Percentiles rank a stretch among this genome's conserved stretches.
Conservation (phyloP, 2,329 filamentous ascomycete species). For the Cordyceps militaris region DNA sequence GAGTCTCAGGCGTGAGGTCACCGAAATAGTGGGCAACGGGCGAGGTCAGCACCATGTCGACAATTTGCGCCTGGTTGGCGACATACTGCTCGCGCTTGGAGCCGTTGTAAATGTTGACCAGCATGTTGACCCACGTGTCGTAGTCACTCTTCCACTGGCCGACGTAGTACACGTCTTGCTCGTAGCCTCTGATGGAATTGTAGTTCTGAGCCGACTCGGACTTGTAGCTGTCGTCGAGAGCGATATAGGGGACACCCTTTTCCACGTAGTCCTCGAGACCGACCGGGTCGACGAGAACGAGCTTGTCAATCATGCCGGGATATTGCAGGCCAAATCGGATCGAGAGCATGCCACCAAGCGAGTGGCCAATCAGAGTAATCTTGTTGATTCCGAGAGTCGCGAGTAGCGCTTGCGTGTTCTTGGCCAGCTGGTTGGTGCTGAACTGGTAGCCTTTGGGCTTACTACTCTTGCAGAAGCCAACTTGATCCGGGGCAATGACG, state of each 20-base stretch:
- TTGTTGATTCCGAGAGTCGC: conserved; percentile 34
- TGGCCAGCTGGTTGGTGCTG: conserved; percentile 42
- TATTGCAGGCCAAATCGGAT: conserved; percentile 46
- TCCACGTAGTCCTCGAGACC: conserved; percentile 49
- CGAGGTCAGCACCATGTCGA: conserved; percentile 49
- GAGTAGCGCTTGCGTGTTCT: conserved; percentile 44
- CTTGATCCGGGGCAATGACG: conserved; percentile 46
- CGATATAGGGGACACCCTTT: conserved; percentile 40
- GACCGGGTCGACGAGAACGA: conserved; percentile 45
- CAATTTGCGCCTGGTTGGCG: conserved; percentile 41
- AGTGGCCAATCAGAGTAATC: conserved; percentile 46
- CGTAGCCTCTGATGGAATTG: conserved; percentile 37
- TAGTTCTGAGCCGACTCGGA: conserved; percentile 36
- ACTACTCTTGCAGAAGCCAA: conserved; percentile 51
- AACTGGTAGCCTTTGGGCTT: conserved; percentile 46
- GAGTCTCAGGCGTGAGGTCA: conserved; percentile 36
- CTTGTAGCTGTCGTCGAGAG: conserved; percentile 32
- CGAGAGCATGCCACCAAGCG: conserved; percentile 48
- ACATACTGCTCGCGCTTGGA: conserved; percentile 35
- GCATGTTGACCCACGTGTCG: conserved; percentile 49
- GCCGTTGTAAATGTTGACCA: conserved; percentile 43
- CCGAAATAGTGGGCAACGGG: conserved; percentile 44
- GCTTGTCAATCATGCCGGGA: conserved; percentile 32
- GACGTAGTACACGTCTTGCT: conserved; percentile 42
- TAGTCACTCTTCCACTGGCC: conserved; percentile 42